A percentile compares a stretch with the other conserved stretches of the same genome.
Evolutionary conservation across 2,329 filamentous ascomycete species (phyloP).

Genomic region (Curvularia spicifera): DNA sequence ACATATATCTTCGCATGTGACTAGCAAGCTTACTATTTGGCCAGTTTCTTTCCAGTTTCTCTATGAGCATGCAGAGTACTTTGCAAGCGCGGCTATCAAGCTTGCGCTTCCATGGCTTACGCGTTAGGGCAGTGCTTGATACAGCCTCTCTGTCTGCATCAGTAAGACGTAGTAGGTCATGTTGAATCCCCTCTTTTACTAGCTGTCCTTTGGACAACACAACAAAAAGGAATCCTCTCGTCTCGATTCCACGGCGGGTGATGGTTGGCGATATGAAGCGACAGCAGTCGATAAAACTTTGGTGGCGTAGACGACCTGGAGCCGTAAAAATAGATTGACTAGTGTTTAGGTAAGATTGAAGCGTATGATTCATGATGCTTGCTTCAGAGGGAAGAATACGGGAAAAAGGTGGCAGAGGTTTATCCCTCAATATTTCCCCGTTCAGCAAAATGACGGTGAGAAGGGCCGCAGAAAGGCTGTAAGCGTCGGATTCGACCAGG

Average conservation of each 20-base stretch:
- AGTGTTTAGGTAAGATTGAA: conserved; percentile 10
- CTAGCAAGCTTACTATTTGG: neutral
- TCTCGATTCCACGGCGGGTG: conserved; percentile 14
- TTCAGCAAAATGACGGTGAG: conserved; percentile 25
- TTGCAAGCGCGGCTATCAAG: neutral
- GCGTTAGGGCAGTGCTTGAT: neutral
- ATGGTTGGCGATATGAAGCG: conserved; percentile 19
- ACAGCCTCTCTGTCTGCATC: neutral
- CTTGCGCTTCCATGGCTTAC: neutral
- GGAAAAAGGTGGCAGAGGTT: no score
- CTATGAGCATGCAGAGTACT: neutral
- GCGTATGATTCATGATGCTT: conserved; percentile 5
- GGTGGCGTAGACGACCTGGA: conserved; percentile 10
- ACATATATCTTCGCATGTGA: neutral
- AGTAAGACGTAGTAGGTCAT: neutral
- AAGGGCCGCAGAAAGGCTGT: conserved; percentile 24
- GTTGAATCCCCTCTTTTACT: neutral
- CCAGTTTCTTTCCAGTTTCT: neutral
- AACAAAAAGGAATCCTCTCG: conserved; percentile 19
- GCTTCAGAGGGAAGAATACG: neutral
- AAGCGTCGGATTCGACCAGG: conserved; percentile 3
- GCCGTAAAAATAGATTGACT: conserved; percentile 14
- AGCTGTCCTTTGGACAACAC: conserved; percentile 2
- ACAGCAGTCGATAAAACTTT: conserved; percentile 25
- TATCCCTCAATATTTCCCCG: conserved; percentile 23